Evolutionary conservation across 75 land plant species (phyloP), one percentile per base, ranked within the genome.

Genomic region (Ceratopteris richardii): DNA sequence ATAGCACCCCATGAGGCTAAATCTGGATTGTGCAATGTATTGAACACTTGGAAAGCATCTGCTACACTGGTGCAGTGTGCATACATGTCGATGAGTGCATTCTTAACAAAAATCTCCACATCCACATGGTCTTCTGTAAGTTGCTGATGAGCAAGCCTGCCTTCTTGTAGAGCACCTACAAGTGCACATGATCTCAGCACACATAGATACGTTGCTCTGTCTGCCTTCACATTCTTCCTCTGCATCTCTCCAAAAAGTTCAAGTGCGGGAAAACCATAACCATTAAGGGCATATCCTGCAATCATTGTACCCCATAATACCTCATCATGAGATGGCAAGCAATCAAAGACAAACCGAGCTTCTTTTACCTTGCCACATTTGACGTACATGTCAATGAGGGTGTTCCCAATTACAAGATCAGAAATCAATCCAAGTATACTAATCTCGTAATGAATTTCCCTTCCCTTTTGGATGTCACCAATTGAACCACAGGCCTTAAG

Each of bases 141-240:
- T 43, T 16, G 44, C 23, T 58, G 22, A 23, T 58, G 61, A 7
- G 39, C 39, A 7, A 37, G 6, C 42, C 25, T 58, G 37, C 61
- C 61, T 21, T 30, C n/a, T 17, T 33, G n/a, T 23, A 58, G 10
- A 12, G 17, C 61, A 2, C 18, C 61, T 2, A 16, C 23, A 3
- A 16, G 44, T 14, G 26, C 50, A 53, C 76, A 73, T 26, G 68
- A 65, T 26, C 10, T 31, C 17, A 66, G 68, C 12, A 62, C 5
- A 7, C 24, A 19, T 10, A 42, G 13, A 23, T 40, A 27, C 31
- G 44, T 28, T 4, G 29, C 65, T 24, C 19, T 18, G 19, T 66
- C 65, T 16, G 68, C 48, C 0, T 43, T 31, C 31, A 66, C 1
- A 14, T 44, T 23, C 36, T 44, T 20, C 12, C 3, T 18, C 14